A percentile compares a stretch with the other conserved stretches of the same genome.
These are phyloP conservation scores for Cytospora piceae DNA, from an alignment of 2,329 filamentous ascomycete genomes.

Conservation along the genomic window DNA sequence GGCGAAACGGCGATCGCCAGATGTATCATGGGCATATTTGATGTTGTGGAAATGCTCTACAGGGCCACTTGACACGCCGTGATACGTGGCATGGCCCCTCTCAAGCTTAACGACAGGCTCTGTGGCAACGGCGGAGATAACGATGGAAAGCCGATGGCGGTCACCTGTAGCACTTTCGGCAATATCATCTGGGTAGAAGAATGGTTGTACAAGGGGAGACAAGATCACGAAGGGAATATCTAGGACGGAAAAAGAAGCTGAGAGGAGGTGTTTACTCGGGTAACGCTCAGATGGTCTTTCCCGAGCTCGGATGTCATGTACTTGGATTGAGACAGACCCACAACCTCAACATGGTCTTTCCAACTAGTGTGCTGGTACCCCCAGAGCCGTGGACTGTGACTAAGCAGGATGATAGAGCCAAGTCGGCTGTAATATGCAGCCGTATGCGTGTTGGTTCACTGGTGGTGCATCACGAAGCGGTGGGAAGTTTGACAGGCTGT, in stretches of 20 bases:
- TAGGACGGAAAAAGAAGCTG: background rate
- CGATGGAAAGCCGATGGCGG: background rate
- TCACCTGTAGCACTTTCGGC: background rate
- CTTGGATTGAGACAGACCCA: too few species aligned
- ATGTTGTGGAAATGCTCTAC: slow-evolving; percentile 38
- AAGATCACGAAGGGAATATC: background rate
- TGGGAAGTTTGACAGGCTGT: too few species aligned
- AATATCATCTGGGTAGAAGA: background rate
- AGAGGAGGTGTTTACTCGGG: too few species aligned
- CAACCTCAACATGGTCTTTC: too few species aligned
- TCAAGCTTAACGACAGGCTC: slow-evolving; percentile 17
- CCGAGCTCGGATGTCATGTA: too few species aligned
- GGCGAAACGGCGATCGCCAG: slow-evolving; percentile 35
- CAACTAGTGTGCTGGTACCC: background rate
- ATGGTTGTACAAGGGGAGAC: background rate
- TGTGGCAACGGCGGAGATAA: background rate
- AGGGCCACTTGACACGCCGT: slow-evolving; percentile 19
- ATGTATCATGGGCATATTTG: slow-evolving; percentile 37
- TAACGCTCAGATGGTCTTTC: too few species aligned
- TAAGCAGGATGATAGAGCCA: background rate
- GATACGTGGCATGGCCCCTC: slow-evolving; percentile 25
- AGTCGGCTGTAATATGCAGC: background rate
- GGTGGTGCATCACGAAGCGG: background rate
- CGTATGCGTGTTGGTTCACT: background rate
- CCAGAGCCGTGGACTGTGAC: background rate